Evolutionary conservation across 2,329 filamentous ascomycete species (phyloP).

Genomic region (Daldinia eschscholtzii): DNA sequence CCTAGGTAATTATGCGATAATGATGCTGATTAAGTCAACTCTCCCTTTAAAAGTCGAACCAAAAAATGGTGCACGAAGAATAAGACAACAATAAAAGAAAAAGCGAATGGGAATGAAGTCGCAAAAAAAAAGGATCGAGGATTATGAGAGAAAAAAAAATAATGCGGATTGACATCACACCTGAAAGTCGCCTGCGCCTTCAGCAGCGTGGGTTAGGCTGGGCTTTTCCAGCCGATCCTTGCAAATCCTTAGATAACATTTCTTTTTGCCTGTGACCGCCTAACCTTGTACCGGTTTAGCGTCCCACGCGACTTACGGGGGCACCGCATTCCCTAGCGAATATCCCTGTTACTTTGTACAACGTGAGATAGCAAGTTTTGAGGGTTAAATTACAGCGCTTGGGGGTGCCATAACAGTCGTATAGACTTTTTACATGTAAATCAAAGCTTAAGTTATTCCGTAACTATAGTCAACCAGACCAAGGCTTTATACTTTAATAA

Average conservation of each 20-base stretch:
- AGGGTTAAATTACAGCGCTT: background rate
- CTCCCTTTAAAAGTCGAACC: background rate
- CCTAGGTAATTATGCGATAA: background rate
- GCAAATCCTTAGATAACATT: slow-evolving; percentile 10
- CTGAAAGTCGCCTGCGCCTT: slow-evolving; percentile 22
- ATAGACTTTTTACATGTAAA: background rate
- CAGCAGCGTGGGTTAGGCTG: background rate
- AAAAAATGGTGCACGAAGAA: background rate
- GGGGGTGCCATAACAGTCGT: too few relatives aligned
- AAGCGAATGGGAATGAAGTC: slow-evolving; percentile 23
- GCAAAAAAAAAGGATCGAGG: slow-evolving; percentile 24
- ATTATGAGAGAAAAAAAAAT: slow-evolving; percentile 27
- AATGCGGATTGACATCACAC: slow-evolving; percentile 39
- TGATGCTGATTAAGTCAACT: background rate
- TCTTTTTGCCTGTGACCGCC: slow-evolving; percentile 15
- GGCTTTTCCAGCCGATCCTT: slow-evolving; percentile 12
- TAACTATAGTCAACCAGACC: too few relatives aligned
- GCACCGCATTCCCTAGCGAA: slow-evolving; percentile 5
- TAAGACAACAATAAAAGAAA: slow-evolving; percentile 4
- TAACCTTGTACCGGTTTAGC: slow-evolving; percentile 26
- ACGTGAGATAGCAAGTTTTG: slow-evolving; percentile 28
- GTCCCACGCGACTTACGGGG: slow-evolving; percentile 21
- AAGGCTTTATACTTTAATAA: background rate
- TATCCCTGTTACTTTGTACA: slow-evolving; percentile 21
- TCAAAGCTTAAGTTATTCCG: too few relatives aligned